Base-by-base conservation (phyloP, 495 filamentous ascomycete genomes). In the Xylaria sp. region DNA sequence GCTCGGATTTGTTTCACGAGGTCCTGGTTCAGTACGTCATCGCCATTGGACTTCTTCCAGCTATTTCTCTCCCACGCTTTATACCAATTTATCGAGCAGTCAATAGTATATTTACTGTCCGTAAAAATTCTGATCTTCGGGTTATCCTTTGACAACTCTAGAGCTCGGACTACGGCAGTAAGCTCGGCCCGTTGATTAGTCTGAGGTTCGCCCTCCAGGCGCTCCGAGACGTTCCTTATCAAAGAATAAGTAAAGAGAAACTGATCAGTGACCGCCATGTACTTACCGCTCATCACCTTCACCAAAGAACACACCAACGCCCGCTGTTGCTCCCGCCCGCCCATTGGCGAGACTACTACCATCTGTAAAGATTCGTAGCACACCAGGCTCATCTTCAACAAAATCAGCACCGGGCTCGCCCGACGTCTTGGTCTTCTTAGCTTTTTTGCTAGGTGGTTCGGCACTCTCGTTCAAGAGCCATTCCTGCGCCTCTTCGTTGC, bases 181-280 rank as follows among this genome's bases (percentile, higher is more conserved):
- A 99, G 84, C 80, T 99, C 96, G 19, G 96, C 96, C 5, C 96
- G 93, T 79, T 98, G 93, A 78, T 98, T 99, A 1, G 96, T 98
- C 78, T 99, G 96, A 12, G 84, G 80, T 14, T 84, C 81, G 46
- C 95, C 95, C 50, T 82, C 75, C 2, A 99, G 85, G 19, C 90
- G 88, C 76, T 97, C 95, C 24, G 93, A 94, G 65, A 97, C 85
- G 79, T 98, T 99, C 77, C 92, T 93, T 76, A 80, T 83, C 76
- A 78, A 55, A 61, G 43, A 52, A 64, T 78, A 40, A 77, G 43
- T 68, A 71, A 5, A 50, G 6, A 21, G 33, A 15, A 41, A 24
- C 41, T 53, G 15, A 37, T n/a, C 44, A 70, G 26, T 44, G 46
- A 40, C 44, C 17, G 12, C n/a, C 29, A 21, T 48, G 8, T 35